Evolutionary conservation across 2,329 filamentous ascomycete genomes (phyloP).

Genomic region (Aurifilum marmelostoma): DNA sequence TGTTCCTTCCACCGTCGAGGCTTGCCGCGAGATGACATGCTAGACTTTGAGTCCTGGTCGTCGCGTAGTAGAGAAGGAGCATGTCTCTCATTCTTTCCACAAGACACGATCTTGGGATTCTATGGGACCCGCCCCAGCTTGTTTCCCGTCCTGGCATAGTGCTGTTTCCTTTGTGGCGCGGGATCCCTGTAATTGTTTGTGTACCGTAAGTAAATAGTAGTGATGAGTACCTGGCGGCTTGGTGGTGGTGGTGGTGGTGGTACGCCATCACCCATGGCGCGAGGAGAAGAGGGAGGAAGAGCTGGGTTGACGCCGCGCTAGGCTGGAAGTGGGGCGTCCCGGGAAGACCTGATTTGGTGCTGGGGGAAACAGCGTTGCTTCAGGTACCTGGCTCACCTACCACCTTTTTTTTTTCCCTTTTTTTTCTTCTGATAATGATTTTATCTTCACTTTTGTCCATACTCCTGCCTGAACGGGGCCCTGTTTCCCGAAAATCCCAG

Average conservation of each 20-base stretch:
- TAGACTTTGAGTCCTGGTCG: neutral
- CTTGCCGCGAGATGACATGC: neutral
- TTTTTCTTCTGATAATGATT: no score
- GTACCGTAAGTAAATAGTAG: neutral
- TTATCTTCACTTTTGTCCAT: neutral
- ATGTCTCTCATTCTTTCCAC: neutral
- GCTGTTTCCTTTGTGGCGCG: conserved; percentile 8
- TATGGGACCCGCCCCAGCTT: conserved; percentile 4
- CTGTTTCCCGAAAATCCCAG: conserved; percentile 9
- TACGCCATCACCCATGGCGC: neutral
- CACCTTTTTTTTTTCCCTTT: neutral
- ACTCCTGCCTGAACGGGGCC: conserved; percentile 11
- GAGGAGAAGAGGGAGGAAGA: neutral
- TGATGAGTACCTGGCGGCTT: neutral
- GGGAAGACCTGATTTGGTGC: neutral
- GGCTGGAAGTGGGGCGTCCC: neutral
- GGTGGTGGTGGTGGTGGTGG: neutral
- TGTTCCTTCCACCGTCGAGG: neutral
- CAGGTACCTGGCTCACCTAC: conserved; percentile 3
- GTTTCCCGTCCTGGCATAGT: conserved; percentile 12
- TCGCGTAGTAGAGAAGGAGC: neutral
- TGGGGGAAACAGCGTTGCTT: neutral
- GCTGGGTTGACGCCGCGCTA: neutral
- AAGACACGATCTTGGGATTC: neutral
- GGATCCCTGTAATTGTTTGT: neutral